phyloP scores from a whole-genome alignment of 768 basidiomycete genomes.

The Suillus lakei region DNA sequence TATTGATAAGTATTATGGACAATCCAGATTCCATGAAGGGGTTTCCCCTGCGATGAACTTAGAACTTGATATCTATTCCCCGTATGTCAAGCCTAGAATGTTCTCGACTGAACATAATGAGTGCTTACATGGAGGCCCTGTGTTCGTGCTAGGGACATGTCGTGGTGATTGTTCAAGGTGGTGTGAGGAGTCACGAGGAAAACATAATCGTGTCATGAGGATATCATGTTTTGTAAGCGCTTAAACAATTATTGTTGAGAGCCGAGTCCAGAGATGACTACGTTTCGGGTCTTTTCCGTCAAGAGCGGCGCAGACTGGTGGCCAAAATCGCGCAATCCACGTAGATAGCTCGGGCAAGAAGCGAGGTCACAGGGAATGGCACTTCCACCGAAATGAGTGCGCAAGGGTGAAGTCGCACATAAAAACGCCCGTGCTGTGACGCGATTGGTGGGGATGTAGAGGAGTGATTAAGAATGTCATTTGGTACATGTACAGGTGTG shows the following conservation, averaged over 20 bases:
- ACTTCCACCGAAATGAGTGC: slow-evolving; percentile 22
- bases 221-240: background rate
- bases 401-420: slow-evolving; percentile 11
- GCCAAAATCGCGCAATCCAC: slow-evolving; percentile 24
- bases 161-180: background rate
- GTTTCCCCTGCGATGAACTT: background rate
- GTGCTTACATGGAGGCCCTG: background rate
- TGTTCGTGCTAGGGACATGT: background rate
- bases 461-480: background rate
- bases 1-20: background rate
- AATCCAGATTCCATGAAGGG: background rate
- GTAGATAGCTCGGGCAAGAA: slow-evolving; percentile 12
- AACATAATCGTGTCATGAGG: background rate
- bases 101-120: background rate
- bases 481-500: background rate
- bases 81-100: background rate
- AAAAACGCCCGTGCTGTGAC: slow-evolving; percentile 21
- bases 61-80: background rate
- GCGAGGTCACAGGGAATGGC: slow-evolving; percentile 16
- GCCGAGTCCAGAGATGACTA: background rate
- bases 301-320: slow-evolving; percentile 9
- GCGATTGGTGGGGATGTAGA: slow-evolving; percentile 26
- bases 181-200: background rate
- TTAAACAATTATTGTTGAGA: background rate
- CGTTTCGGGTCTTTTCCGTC: background rate